Percentiles rank a stretch among this genome's conserved stretches.
These are phyloP conservation scores for Papiliotrema terrestris DNA, from an alignment of 1,284 basidiomycete species.

Conservation along the genomic window DNA sequence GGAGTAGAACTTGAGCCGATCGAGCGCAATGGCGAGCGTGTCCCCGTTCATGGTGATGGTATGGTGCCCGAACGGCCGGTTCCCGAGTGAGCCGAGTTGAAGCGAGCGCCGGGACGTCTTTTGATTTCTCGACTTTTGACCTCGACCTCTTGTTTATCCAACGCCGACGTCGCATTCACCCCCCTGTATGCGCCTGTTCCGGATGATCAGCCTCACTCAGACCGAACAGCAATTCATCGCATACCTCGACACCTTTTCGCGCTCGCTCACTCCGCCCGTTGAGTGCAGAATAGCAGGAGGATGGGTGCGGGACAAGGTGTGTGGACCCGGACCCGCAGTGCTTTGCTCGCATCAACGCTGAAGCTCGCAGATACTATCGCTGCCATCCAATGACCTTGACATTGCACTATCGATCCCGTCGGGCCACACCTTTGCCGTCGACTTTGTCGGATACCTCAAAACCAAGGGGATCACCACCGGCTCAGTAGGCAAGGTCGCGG, in stretches of 20 bases:
- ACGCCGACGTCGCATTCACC: conserved; percentile 5
- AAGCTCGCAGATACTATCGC: conserved; percentile 68
- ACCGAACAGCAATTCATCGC: conserved; percentile 38
- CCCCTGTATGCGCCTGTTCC: not conserved
- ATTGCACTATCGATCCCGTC: conserved; percentile 86
- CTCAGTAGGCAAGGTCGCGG: conserved; percentile 72
- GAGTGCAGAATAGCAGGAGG: conserved; percentile 86
- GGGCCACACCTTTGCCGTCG: conserved; percentile 82
- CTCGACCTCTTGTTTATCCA: no score
- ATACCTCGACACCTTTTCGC: conserved; percentile 43
- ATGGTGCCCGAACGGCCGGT: not conserved
- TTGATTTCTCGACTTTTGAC: no score
- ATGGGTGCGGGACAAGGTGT: conserved; percentile 96
- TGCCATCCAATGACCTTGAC: conserved; percentile 88
- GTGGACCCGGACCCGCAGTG: conserved; percentile 12
- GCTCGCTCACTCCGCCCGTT: conserved; percentile 47
- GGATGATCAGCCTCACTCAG: conserved; percentile 19
- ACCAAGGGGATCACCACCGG: conserved; percentile 59
- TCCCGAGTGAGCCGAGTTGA: no score
- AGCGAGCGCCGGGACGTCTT: no score
- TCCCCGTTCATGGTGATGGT: conserved; percentile 29
- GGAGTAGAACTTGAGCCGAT: conserved; percentile 40
- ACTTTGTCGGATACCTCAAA: conserved; percentile 66
- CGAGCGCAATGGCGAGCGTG: conserved; percentile 27
- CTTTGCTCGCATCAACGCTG: conserved; percentile 2